These are phyloP conservation scores for Didymella segeticola DNA, from an alignment of 2,329 filamentous ascomycete species.

Conservation along the genomic window DNA sequence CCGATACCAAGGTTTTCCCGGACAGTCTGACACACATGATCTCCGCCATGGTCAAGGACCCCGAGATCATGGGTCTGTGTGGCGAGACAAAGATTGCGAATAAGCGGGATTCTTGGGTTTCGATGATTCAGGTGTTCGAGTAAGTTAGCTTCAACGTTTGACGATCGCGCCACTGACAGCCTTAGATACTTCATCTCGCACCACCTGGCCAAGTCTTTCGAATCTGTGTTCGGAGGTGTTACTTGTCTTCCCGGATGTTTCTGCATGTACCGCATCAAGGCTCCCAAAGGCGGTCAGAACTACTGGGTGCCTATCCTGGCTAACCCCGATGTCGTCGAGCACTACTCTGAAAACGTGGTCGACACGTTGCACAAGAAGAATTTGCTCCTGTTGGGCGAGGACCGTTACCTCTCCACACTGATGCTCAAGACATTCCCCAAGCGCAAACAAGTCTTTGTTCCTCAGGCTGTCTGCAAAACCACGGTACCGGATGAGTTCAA, in stretches of 20 bases:
- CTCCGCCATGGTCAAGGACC: slow-evolving; percentile 98
- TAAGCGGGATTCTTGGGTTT: slow-evolving; percentile 92
- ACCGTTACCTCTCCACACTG: slow-evolving; percentile 93
- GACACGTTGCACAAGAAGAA: slow-evolving; percentile 99
- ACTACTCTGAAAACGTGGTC: slow-evolving; percentile 99
- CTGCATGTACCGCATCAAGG: slow-evolving; percentile 99
- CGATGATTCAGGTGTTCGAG: slow-evolving; percentile 98
- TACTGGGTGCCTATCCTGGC: slow-evolving; percentile 99
- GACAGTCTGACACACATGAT: slow-evolving; percentile 99
- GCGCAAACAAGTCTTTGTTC: slow-evolving; percentile 97
- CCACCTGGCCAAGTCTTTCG: slow-evolving; percentile 95
- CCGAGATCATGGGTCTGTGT: slow-evolving; percentile 98
- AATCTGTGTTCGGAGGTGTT: slow-evolving; percentile 98
- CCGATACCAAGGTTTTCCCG: slow-evolving; percentile 98
- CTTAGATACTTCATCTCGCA: slow-evolving; percentile 91
- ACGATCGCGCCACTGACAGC: slow-evolving; percentile 36
- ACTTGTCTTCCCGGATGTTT: slow-evolving; percentile 98
- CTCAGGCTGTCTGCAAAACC: slow-evolving; percentile 98
- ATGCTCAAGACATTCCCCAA: slow-evolving; percentile 99
- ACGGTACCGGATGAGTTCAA: slow-evolving; percentile 92
- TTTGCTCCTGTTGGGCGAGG: slow-evolving; percentile 85
- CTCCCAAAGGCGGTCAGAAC: slow-evolving; percentile 96
- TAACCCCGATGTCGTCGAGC: slow-evolving; percentile 97
- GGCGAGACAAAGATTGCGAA: slow-evolving; percentile 99
- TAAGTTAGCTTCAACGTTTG: slow-evolving; percentile 46